Conservation (phyloP, 176 grass and related monocot species). For the Thinopyrum elongatum region DNA sequence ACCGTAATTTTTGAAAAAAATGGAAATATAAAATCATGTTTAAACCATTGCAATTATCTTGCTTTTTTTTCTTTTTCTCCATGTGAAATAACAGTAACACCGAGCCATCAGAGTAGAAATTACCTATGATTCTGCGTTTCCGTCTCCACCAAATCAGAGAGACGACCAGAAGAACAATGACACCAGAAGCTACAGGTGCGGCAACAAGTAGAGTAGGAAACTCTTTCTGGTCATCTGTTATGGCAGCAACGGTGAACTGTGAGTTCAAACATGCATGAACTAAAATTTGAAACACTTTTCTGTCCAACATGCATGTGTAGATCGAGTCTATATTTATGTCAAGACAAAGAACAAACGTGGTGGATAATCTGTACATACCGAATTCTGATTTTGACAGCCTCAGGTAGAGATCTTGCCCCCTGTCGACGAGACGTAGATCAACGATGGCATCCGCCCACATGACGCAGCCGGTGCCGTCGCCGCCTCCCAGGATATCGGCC, state of each 20-base stretch:
- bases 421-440: slow-evolving; percentile 21
- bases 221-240: not conserved
- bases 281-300: not conserved
- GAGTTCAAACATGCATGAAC: not conserved
- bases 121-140: not conserved
- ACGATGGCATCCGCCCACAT: slow-evolving; percentile 19
- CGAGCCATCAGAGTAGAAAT: not conserved
- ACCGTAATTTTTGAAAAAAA: too few species aligned
- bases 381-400: slow-evolving; percentile 18
- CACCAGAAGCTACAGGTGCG: not conserved
- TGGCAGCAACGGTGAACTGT: too few species aligned
- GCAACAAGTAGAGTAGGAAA: not conserved
- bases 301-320: too few species aligned
- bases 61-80: too few species aligned
- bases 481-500: not conserved
- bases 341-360: too few species aligned
- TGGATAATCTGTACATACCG: not conserved
- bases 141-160: slow-evolving; percentile 23
- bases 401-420: slow-evolving; percentile 23
- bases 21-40: too few species aligned
- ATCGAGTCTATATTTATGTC: too few species aligned
- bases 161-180: not conserved
- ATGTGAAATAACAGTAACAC: too few species aligned
- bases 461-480: slow-evolving; percentile 1
- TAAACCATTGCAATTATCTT: too few species aligned